Percentiles rank a stretch among this genome's conserved stretches.
phyloP scores from a whole-genome alignment of 1,284 basidiomycete species.

The Meira nashicola region DNA sequence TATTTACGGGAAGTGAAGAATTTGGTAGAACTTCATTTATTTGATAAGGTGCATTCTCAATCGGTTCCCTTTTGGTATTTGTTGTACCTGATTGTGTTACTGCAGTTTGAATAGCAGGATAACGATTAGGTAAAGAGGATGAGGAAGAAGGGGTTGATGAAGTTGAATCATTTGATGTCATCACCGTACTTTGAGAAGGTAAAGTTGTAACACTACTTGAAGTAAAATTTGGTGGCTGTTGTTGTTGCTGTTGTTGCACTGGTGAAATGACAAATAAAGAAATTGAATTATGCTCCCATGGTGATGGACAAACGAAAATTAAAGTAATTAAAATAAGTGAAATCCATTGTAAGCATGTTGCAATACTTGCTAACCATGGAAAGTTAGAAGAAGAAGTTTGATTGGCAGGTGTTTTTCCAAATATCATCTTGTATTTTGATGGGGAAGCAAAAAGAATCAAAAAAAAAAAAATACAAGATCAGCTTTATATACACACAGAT shows the following conservation, averaged over 20 bases:
- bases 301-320: background rate
- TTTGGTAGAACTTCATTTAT: background rate
- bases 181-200: background rate
- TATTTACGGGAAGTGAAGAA: background rate
- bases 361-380: too few relatives aligned
- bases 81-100: background rate
- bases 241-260: too few relatives aligned
- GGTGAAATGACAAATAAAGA: background rate
- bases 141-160: too few relatives aligned
- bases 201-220: background rate
- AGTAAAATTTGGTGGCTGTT: background rate
- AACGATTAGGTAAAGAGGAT: too few relatives aligned
- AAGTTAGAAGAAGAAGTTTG: too few relatives aligned
- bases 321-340: background rate
- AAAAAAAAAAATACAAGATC: too few relatives aligned
- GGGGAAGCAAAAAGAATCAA: too few relatives aligned
- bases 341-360: background rate
- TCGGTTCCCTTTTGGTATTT: background rate
- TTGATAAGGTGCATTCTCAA: background rate
- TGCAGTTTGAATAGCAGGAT: background rate
- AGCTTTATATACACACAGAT: too few relatives aligned
- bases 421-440: too few relatives aligned
- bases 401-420: too few relatives aligned
- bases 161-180: too few relatives aligned
- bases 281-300: background rate